phyloP scores from a whole-genome alignment of 176 grass and related monocot species.

The Aegilops sharonensis region DNA sequence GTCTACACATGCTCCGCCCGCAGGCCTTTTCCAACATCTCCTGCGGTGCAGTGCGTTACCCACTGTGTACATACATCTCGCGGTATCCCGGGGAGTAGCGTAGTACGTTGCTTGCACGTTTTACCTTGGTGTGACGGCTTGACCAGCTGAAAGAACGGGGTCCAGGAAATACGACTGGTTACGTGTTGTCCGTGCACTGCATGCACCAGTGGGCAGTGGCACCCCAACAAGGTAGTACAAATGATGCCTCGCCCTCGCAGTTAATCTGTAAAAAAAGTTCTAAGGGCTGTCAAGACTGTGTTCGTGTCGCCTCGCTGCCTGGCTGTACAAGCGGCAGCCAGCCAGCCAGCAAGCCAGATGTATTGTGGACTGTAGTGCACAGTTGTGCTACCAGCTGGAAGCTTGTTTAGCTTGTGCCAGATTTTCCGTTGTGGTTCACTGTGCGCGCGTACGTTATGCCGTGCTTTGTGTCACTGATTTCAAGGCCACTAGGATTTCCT shows the following conservation, averaged over 20 bases:
- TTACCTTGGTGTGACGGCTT: background rate
- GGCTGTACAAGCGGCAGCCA: background rate
- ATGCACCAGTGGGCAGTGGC: background rate
- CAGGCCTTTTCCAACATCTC: background rate
- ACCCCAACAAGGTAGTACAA: background rate
- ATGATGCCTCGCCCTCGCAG: background rate
- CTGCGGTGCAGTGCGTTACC: background rate
- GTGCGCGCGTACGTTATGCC: background rate
- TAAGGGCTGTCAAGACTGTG: background rate
- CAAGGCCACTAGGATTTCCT: background rate
- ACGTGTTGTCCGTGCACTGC: background rate
- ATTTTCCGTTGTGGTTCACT: background rate
- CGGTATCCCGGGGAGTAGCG: background rate
- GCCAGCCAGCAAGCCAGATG: too few relatives aligned
- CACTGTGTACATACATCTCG: background rate
- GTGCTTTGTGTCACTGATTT: conserved; percentile 17
- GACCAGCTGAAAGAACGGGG: conserved; percentile 3
- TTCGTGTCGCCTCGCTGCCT: background rate
- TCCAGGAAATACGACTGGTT: background rate
- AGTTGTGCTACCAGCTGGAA: background rate
- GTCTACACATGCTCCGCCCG: background rate
- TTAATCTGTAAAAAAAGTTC: background rate
- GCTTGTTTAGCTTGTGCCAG: background rate
- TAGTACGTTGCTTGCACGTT: background rate
- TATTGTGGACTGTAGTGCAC: background rate